Base-by-base conservation (phyloP, 495 filamentous ascomycete genomes). In the Aspergillus hancockii region DNA sequence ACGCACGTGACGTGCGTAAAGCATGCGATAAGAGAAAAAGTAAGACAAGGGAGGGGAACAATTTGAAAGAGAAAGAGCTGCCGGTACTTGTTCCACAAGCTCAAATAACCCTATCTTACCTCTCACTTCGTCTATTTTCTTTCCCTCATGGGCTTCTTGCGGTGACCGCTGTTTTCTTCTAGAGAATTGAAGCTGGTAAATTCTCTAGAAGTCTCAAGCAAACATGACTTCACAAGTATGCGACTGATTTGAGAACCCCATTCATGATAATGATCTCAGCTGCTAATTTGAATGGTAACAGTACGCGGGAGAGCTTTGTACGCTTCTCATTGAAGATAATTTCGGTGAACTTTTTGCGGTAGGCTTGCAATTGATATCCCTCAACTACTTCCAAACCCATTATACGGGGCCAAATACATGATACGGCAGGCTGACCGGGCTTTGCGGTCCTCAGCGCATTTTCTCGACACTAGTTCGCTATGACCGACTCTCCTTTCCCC, bases 291-390 rank as follows among this genome's bases (percentile, higher is more conserved):
- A 72, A 81, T 50, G 12, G 12, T 31, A 23, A 30, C 49, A 85
- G 79, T 78, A 89, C 65, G 78, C 83, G 45, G 81, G 84, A 67
- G 90, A 98, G 83, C 88, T 98, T 52, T 96, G 91, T 75, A 79
- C 85, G 73, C 85, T 97, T 65, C 83, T 97, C n/a, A 85, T 97
- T 47, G 83, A 91, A 59, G 91, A 97, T 66, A 82, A 89, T 21
- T 91, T 92, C 72, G 94, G 94, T 63, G 90, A 96, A 67, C 82
- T 98, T 28, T 89, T 90, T 52, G 90, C 90, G 68, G 93, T 98
- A 88, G 66, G 91, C 81, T 34, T 55, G 40, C 23, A 30, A 25
- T 34, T 31, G 34, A 55, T 43, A 25, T 13, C 49, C 62, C 61
- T 28, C 18, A 22, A 18, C 30, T n/a, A 43, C 45, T 47, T n/a